These are phyloP conservation scores for Backusella luteola DNA, from an alignment of 192 early-diverging fungal genomes.

Conservation along the genomic window DNA sequence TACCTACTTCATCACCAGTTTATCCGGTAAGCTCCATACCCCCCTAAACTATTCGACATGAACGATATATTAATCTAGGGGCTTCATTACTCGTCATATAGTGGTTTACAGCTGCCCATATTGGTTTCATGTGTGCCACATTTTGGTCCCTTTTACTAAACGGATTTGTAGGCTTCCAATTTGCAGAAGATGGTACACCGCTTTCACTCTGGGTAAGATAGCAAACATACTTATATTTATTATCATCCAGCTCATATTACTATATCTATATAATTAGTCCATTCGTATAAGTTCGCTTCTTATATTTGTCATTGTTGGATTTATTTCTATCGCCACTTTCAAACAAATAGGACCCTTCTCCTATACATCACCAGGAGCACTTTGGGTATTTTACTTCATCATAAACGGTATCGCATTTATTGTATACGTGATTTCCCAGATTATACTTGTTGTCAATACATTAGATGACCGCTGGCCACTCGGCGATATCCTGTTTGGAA, in stretches of 20 bases:
- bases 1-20: constrained; percentile 62
- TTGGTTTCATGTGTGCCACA: constrained; percentile 70
- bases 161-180: constrained; percentile 89
- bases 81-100: constrained; percentile 25
- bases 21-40: constrained; percentile 53
- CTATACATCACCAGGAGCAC: constrained; percentile 48
- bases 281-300: constrained; percentile 76
- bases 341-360: constrained; percentile 51
- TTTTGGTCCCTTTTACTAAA: constrained; percentile 83
- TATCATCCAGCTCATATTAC: neutral
- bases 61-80: constrained; percentile 1
- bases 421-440: constrained; percentile 78
- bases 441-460: constrained; percentile 82
- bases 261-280: constrained; percentile 44
- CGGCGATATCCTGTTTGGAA: constrained; percentile 79
- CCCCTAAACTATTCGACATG: neutral
- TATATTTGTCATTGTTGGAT: constrained; percentile 62
- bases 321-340: constrained; percentile 73
- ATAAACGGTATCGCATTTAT: constrained; percentile 68
- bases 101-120: constrained; percentile 74
- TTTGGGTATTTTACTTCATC: constrained; percentile 77
- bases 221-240: neutral
- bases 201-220: constrained; percentile 81
- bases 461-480: constrained; percentile 87
- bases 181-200: constrained; percentile 85